These are phyloP conservation scores for Gloeopeniophorella convolvens DNA, from an alignment of 768 basidiomycete genomes.

Conservation along the genomic window DNA sequence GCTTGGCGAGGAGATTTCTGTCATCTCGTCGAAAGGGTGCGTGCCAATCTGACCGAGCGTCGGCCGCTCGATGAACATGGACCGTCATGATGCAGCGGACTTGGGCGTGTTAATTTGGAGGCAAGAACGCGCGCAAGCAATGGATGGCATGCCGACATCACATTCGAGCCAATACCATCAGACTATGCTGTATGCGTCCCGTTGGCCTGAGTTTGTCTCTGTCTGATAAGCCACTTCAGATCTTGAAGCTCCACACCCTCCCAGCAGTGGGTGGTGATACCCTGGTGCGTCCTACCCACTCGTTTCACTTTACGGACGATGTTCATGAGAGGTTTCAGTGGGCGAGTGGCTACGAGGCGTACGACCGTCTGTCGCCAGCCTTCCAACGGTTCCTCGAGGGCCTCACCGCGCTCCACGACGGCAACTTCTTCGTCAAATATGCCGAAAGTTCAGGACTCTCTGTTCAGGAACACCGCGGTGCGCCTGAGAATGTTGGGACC, in stretches of 20 bases:
- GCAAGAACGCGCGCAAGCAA: constrained; percentile 33
- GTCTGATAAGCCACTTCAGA: no score
- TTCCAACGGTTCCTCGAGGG: constrained; percentile 50
- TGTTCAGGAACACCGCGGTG: no score
- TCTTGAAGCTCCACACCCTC: constrained; percentile 32
- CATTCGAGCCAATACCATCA: constrained; percentile 53
- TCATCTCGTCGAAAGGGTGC: constrained; percentile 43
- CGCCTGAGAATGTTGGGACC: no score
- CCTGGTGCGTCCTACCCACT: constrained; percentile 27
- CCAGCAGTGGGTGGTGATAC: constrained; percentile 33
- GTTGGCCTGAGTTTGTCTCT: constrained; percentile 21
- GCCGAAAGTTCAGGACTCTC: no score
- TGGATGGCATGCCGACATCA: constrained; percentile 53
- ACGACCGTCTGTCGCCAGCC: constrained; percentile 53
- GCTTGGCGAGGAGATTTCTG: constrained; percentile 46
- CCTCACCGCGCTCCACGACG: constrained; percentile 50
- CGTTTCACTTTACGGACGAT: neutral
- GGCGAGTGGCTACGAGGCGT: constrained; percentile 50
- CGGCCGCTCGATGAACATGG: neutral
- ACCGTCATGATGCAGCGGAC: constrained; percentile 28
- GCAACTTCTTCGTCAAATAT: constrained; percentile 35
- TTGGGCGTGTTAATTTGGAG: constrained; percentile 31
- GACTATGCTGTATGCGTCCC: constrained; percentile 43
- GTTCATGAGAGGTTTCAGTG: no score
- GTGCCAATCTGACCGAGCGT: no score